phyloP scores from a whole-genome alignment of 139 green algal species.

The Micractinium conductrix region DNA sequence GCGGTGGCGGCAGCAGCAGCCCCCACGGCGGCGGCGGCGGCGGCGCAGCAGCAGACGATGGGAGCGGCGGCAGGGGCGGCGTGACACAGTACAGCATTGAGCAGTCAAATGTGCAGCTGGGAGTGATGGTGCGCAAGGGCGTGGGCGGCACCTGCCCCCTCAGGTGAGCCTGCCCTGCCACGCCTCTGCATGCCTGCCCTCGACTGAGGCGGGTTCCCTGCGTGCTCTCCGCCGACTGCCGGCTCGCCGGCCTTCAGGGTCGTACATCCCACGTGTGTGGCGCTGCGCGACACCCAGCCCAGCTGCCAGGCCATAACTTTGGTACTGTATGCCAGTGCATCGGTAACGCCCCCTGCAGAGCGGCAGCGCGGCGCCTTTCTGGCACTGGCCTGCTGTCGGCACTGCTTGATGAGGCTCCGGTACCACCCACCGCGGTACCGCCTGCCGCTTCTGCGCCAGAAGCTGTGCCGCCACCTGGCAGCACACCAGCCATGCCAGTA shows the following conservation, averaged over 20 bases:
- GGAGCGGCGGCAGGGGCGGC: not conserved
- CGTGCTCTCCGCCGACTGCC: too few relatives aligned
- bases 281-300: too few relatives aligned
- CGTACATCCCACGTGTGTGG: not conserved
- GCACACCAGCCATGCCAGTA: too few relatives aligned
- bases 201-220: too few relatives aligned
- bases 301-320: too few relatives aligned
- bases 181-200: not conserved
- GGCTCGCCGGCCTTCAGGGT: not conserved
- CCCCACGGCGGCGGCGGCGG: too few relatives aligned
- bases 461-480: not conserved
- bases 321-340: not conserved
- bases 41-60: not conserved
- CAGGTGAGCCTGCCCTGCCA: not conserved
- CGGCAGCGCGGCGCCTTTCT: constrained; percentile 48
- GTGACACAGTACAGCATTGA: not conserved
- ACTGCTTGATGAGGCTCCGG: constrained; percentile 18
- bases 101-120: constrained; percentile 52
- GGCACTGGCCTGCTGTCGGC: constrained; percentile 35
- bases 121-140: constrained; percentile 59
- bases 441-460: not conserved
- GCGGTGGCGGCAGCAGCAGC: not conserved
- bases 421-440: not conserved
- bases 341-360: not conserved
- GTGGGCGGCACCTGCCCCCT: constrained; percentile 71